Conservation (phyloP, 371 early-diverging fungal species). For the Mortierella sp. region DNA sequence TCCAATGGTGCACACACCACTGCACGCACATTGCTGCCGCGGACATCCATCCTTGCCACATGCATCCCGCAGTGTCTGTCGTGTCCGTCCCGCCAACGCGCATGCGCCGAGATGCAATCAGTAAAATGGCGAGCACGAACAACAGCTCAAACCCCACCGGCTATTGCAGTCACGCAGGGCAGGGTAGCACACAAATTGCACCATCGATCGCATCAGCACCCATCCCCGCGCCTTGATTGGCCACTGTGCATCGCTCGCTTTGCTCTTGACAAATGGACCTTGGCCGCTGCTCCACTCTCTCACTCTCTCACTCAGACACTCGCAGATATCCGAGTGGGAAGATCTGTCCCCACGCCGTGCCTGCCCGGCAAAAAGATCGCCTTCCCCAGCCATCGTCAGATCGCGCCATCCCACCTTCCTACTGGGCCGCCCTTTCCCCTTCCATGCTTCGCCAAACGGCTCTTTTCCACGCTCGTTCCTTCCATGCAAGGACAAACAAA, state of each 20-base stretch:
- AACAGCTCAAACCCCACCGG: no score
- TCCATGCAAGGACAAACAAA: background rate
- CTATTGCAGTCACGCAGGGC: slow-evolving; percentile 25
- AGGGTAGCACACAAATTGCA: slow-evolving; percentile 42
- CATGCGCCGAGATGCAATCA: background rate
- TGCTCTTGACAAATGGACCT: background rate
- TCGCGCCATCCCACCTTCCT: slow-evolving; percentile 25
- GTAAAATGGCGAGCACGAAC: background rate
- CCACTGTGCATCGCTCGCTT: slow-evolving; percentile 5
- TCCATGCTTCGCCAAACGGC: background rate
- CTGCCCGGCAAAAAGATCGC: no score
- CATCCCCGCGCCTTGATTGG: slow-evolving; percentile 45
- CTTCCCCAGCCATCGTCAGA: slow-evolving; percentile 29
- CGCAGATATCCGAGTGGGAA: background rate
- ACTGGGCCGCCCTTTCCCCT: background rate
- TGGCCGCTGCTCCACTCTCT: background rate
- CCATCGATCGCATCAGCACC: slow-evolving; percentile 49
- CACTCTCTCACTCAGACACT: no score
- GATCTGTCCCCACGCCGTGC: background rate
- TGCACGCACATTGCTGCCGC: no score
- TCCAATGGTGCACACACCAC: no score
- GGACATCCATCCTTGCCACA: no score
- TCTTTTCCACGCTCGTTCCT: slow-evolving; percentile 14
- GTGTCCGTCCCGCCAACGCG: background rate
- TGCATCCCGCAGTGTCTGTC: background rate